phyloP scores from a whole-genome alignment of 495 filamentous ascomycete species.

The Daldinia grandis region DNA sequence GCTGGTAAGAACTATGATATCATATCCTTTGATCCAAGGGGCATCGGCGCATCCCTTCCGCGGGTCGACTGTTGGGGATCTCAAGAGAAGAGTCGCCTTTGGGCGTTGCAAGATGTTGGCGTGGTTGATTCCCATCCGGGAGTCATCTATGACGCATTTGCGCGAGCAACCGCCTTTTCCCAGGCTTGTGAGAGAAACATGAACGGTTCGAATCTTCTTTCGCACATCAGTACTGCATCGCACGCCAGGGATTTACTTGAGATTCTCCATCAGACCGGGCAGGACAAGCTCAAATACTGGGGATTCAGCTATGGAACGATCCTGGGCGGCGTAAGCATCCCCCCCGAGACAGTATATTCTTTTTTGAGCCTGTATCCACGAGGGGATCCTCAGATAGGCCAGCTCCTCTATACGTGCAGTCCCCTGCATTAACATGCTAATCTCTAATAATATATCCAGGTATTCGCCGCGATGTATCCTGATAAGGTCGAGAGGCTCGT shows the following conservation, averaged over 20 bases:
- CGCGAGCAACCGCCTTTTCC: conserved; percentile 50
- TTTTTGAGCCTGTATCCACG: background rate
- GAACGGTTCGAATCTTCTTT: conserved; percentile 44
- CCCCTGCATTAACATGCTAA: background rate
- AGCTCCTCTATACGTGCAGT: background rate
- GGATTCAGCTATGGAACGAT: conserved; percentile 64
- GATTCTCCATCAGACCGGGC: conserved; percentile 48
- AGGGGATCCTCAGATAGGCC: background rate
- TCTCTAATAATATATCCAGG: background rate
- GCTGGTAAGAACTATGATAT: conserved; percentile 59
- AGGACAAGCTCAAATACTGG: conserved; percentile 61
- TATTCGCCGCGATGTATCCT: conserved; percentile 61
- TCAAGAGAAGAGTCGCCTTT: conserved; percentile 46
- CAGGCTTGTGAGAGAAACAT: conserved; percentile 46
- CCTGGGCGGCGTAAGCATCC: conserved; percentile 52
- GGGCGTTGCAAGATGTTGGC: conserved; percentile 50
- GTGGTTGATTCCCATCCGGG: conserved; percentile 53
- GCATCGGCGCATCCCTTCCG: conserved; percentile 55
- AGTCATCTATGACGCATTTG: conserved; percentile 51
- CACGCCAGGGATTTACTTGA: conserved; percentile 56
- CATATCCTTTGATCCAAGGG: conserved; percentile 62
- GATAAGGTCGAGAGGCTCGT: conserved; percentile 58
- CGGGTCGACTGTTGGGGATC: conserved; percentile 54
- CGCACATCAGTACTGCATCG: conserved; percentile 50
- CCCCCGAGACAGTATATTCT: background rate